Evolutionary conservation across 2,329 filamentous ascomycete species (phyloP).

Genomic region (Colletotrichum navitas): DNA sequence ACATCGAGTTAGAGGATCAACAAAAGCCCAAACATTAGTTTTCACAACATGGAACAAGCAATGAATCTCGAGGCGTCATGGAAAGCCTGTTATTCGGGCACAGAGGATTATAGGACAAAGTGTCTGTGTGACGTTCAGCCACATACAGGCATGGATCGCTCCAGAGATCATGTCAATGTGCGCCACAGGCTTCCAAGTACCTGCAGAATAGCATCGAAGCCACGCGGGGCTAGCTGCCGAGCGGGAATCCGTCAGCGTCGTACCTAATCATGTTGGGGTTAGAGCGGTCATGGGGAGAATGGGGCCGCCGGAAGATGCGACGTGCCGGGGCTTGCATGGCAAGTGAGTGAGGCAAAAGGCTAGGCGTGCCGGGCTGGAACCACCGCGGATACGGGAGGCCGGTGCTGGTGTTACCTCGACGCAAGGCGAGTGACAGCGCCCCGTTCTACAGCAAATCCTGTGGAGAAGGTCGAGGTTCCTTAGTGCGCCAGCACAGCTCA

Average conservation of each 20-base stretch:
- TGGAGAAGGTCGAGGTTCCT: slow-evolving; percentile 24
- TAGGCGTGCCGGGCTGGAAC: slow-evolving; percentile 16
- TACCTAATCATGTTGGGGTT: slow-evolving; percentile 29
- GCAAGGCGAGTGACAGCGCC: slow-evolving; percentile 27
- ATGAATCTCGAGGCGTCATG: not conserved
- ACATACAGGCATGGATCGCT: slow-evolving; percentile 26
- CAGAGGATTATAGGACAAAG: not conserved
- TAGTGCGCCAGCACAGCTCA: slow-evolving; percentile 5
- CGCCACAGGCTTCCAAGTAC: slow-evolving; percentile 24
- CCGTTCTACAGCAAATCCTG: slow-evolving; percentile 31
- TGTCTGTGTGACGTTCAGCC: slow-evolving; percentile 32
- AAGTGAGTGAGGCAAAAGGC: slow-evolving; percentile 19
- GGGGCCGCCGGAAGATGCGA: slow-evolving; percentile 10
- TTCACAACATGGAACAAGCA: not conserved
- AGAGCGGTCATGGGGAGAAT: slow-evolving; percentile 19
- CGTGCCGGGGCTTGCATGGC: slow-evolving; percentile 26
- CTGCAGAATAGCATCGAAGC: slow-evolving; percentile 7
- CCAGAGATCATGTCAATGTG: slow-evolving; percentile 22
- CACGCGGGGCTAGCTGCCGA: slow-evolving; percentile 28
- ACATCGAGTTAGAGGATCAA: not conserved
- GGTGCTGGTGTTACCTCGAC: slow-evolving; percentile 34
- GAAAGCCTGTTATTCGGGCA: not conserved
- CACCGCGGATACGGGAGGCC: slow-evolving; percentile 31
- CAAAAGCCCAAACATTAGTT: not conserved
- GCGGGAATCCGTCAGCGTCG: slow-evolving; percentile 14